These are phyloP conservation scores for Ophiostoma himal-ulmi DNA, from an alignment of 2,329 filamentous ascomycete species.

Conservation along the genomic window DNA sequence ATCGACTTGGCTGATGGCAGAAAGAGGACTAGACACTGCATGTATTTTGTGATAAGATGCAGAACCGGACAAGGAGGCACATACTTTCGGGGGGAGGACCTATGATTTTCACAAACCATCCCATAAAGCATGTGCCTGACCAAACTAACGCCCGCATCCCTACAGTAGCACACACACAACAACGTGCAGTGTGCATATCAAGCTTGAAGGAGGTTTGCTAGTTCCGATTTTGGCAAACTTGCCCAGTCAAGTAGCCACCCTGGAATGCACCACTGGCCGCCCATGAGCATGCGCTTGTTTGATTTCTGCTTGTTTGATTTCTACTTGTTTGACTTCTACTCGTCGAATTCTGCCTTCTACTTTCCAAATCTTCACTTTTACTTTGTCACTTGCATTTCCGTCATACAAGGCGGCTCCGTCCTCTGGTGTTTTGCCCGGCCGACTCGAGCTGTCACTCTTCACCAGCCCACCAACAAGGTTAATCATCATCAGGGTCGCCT, in stretches of 20 bases:
- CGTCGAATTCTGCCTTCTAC: too few species aligned
- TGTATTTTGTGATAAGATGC: neutral
- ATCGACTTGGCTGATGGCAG: neutral
- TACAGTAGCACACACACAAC: neutral
- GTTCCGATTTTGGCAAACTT: neutral
- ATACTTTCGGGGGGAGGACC: neutral
- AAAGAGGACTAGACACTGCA: neutral
- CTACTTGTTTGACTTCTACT: neutral
- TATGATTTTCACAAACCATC: neutral
- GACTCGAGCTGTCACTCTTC: neutral
- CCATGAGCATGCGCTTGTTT: neutral
- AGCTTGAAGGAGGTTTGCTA: neutral
- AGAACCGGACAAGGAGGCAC: neutral
- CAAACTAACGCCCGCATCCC: neutral
- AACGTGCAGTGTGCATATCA: slow-evolving; percentile 1
- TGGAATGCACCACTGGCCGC: neutral
- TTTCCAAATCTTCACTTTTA: neutral
- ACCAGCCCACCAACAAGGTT: neutral
- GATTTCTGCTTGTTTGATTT: neutral
- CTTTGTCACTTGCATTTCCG: neutral
- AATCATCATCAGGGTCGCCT: neutral
- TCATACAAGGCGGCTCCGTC: neutral
- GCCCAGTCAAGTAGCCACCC: neutral
- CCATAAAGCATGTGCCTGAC: slow-evolving; percentile 4
- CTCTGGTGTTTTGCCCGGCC: neutral